Base-by-base conservation (phyloP, 2,329 filamentous ascomycete species). In the Pezicula rhizophila region DNA sequence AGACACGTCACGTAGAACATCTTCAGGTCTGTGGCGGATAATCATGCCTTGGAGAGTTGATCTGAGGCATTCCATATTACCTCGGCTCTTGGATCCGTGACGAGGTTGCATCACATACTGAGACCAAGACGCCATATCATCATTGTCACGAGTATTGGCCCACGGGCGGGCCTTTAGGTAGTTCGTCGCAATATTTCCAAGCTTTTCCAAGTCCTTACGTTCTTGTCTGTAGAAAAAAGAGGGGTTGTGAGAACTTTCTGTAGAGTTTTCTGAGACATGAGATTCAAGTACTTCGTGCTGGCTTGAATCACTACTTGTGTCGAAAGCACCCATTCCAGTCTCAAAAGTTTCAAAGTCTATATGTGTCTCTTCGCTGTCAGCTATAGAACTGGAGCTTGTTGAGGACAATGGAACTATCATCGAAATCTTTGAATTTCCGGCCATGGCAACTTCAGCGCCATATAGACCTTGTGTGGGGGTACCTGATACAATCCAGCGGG, bases 401-500 rank as follows among this genome's bases (percentile, higher is more conserved):
- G 38, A 40, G 18, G 25, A 10, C 4, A 12, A 26, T 2, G 40
- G 18, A n/a, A 11, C 26, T 4, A 8, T 4, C 4, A 20, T 25
- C 8, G 40, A 42, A 11, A 10, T 31, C 28, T 31, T 31, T 10
- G 28, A 11, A 31, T 12, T 12, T 31, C 28, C 39, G 15, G 20
- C 15, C 37, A 43, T 31, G 57, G 57, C 46, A n/a, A 54, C 50
- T 52, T 89, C 82, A 0, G 89, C 77, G 0, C 91, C 89, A 48
- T 89, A 88, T 0, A 96, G 71, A 8, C 90, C 88, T 53, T 84
- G 84, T 1, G 90, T 89, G 2, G 92, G 92, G 0, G 92, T 97
- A 48, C 92, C 92, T 1, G 88, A 95, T 1, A 96, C 85, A 4
- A 95, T 81, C 92, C 92, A 96, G 8, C 87, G 80, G 15, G 88